phyloP scores from a whole-genome alignment of 2,329 filamentous ascomycete genomes.

The Pochonia chlamydosporia region DNA sequence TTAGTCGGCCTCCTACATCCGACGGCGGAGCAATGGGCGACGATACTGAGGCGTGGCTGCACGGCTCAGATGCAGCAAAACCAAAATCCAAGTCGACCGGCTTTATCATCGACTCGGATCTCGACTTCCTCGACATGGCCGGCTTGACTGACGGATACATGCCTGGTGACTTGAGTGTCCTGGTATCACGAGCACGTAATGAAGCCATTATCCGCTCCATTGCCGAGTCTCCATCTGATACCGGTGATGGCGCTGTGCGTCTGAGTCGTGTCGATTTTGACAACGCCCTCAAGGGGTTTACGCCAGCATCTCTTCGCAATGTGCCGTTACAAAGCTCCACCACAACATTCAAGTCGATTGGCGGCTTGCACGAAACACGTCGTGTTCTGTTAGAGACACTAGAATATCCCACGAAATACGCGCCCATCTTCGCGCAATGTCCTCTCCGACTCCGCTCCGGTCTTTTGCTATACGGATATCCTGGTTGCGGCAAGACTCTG shows the following conservation, averaged over 20 bases:
- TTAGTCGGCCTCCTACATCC: conserved; percentile 52
- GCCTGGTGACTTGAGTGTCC: conserved; percentile 84
- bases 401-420: conserved; percentile 96
- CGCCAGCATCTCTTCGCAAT: conserved; percentile 87
- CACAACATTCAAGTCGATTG: conserved; percentile 88
- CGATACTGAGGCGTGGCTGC: conserved; percentile 66
- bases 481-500: conserved; percentile 93
- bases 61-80: conserved; percentile 53
- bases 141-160: conserved; percentile 96
- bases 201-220: conserved; percentile 88
- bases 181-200: conserved; percentile 82
- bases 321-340: conserved; percentile 90
- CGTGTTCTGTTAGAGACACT: conserved; percentile 91
- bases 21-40: conserved; percentile 48
- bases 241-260: conserved; percentile 46
- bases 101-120: conserved; percentile 66
- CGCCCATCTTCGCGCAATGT: conserved; percentile 94
- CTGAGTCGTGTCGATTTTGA: conserved; percentile 75
- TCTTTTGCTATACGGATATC: conserved; percentile 87
- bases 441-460: conserved; percentile 91
- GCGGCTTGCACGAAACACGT: conserved; percentile 78
- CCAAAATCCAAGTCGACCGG: conserved; percentile 41
- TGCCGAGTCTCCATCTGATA: conserved; percentile 39
- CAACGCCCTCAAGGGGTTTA: conserved; percentile 83
- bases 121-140: conserved; percentile 90